Base-by-base conservation (phyloP, 169 alveolate genomes). In the Cryptosporidium xiaoi region DNA sequence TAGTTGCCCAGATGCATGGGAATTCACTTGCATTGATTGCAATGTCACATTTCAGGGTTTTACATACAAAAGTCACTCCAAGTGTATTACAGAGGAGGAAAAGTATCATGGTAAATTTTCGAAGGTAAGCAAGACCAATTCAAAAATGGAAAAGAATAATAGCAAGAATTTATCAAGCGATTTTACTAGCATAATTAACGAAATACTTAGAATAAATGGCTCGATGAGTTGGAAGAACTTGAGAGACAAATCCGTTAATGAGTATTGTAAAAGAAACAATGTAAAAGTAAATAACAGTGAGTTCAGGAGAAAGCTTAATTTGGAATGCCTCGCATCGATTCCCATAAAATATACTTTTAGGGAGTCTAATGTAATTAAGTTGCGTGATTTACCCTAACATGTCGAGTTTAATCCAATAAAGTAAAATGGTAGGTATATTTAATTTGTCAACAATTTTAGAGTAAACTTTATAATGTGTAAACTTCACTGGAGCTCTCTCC, bases 21-120 rank as follows among this genome's bases (percentile, higher is more conserved):
- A 40, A n/a, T 93, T 93, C 46, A 93, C 96, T 16, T 93, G 95
- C 58, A 77, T 93, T 24, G 96, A 93, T 56, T 93, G 96, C 71
- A 85, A 90, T 34, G 65, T 60, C 34, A 90, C 89, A 3, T 93
- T 93, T 68, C 83, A 71, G 46, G 96, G 96, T 40, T 85, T 44
- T 62, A 93, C 90, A 8, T 93, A 83, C 60, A 82, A 84, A 56
- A 89, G 40, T 34, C 96, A 93, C 60, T 91, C 83, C 48, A 46
- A 64, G 16, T 93, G 96, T 58, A 93, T 90, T 50, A 91, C 95
- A 15, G 95, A 92, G 66, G 87, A 71, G 16, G 92, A 92, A 64
- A 92, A 91, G 55, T 92, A 89, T 51, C 71, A 82, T 51, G 95
- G 94, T 16, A 77, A 90, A 60, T 91, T 92, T 55, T 3, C 66